phyloP scores from a whole-genome alignment of 345 rosid species.

The Xanthoceras sorbifolium region DNA sequence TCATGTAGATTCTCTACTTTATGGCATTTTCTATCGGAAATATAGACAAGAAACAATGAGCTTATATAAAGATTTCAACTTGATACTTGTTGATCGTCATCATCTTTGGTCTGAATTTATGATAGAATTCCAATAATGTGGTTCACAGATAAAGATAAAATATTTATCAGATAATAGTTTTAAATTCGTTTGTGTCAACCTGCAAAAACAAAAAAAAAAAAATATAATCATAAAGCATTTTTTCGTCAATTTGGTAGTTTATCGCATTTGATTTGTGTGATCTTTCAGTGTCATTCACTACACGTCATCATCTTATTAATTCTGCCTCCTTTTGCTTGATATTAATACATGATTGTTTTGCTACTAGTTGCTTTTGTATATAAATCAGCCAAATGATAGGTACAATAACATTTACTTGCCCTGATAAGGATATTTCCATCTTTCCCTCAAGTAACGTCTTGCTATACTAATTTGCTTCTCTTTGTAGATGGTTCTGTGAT shows the following conservation, averaged over 20 bases:
- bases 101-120: background rate
- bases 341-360: background rate
- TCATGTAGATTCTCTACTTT: background rate
- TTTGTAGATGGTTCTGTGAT: slow-evolving; percentile 77
- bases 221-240: too few species aligned
- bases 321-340: background rate
- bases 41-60: background rate
- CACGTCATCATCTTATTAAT: too few species aligned
- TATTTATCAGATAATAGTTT: background rate
- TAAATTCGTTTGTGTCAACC: background rate
- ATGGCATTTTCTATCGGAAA: background rate
- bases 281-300: background rate
- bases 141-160: background rate
- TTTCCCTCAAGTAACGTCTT: background rate
- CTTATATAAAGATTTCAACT: background rate
- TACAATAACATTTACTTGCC: background rate
- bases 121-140: background rate
- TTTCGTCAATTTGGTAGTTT: background rate
- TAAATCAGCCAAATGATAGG: background rate
- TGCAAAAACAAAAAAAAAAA: too few species aligned
- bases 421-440: background rate
- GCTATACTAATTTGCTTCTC: slow-evolving; percentile 22
- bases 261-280: background rate
- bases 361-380: background rate
- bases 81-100: slow-evolving; percentile 2